A percentile compares a stretch with the other conserved stretches of the same genome.
Evolutionary conservation across 495 filamentous ascomycete species (phyloP).

Genomic region (Chaetomidium leptoderma): DNA sequence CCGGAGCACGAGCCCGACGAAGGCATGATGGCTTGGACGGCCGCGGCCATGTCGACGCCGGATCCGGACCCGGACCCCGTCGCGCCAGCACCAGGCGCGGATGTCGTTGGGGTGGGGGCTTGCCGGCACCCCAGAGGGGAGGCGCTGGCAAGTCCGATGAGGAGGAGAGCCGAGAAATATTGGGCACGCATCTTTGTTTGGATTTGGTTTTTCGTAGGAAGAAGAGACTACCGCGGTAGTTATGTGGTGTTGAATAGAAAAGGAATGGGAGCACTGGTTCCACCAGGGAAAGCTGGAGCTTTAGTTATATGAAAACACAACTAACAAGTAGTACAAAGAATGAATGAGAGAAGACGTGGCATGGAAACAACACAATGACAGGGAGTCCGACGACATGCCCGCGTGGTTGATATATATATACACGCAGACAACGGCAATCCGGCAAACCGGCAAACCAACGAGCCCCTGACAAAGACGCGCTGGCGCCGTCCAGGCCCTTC

Average conservation of each 20-base stretch:
- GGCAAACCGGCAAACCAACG: no score
- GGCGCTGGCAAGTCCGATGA: conserved; percentile 9
- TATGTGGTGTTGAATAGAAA: background rate
- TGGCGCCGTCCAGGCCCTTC: background rate
- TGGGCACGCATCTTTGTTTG: conserved; percentile 13
- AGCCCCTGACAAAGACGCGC: background rate
- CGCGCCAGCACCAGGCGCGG: background rate
- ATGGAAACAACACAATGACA: background rate
- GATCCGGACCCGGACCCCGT: conserved; percentile 29
- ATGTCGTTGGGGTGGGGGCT: background rate
- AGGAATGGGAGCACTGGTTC: background rate
- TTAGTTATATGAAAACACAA: background rate
- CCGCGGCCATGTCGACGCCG: conserved; percentile 15
- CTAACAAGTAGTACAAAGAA: background rate
- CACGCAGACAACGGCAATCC: background rate
- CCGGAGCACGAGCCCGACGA: conserved; percentile 44
- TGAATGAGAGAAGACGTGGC: background rate
- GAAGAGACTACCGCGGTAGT: background rate
- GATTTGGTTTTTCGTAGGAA: background rate
- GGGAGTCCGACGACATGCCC: background rate
- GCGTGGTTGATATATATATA: conserved; percentile 7
- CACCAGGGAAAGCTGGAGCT: background rate
- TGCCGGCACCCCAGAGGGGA: conserved; percentile 1
- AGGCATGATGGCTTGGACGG: conserved; percentile 50
- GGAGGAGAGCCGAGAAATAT: conserved; percentile 12